Percentiles rank a stretch among this genome's conserved stretches.
Conservation (phyloP, 768 basidiomycete species). For the Hysterangium stoloniferum region DNA sequence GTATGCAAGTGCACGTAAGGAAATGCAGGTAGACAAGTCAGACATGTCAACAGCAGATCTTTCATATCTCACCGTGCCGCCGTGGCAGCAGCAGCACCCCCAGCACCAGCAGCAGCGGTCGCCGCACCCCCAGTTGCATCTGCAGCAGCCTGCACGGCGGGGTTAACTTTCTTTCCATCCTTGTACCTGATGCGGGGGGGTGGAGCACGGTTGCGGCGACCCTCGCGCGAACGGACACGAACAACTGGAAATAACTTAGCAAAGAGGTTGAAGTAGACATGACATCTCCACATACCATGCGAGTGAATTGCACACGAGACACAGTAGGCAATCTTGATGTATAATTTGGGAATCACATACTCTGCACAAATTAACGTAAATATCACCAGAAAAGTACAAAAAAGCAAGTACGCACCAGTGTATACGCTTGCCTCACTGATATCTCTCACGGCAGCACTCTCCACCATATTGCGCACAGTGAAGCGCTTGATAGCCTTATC, state of each 20-base stretch:
- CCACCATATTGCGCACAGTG: constrained; percentile 99
- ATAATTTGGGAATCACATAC: constrained; percentile 93
- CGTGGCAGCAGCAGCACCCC: not conserved
- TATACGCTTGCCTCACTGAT: constrained; percentile 95
- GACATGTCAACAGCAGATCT: too few relatives aligned
- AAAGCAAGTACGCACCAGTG: constrained; percentile 48
- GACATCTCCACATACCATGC: constrained; percentile 57
- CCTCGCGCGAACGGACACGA: constrained; percentile 93
- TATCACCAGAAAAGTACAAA: not conserved
- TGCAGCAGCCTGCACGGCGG: constrained; percentile 89
- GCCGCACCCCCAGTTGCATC: constrained; percentile 61
- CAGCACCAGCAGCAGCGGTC: constrained; percentile 2
- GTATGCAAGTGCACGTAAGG: too few relatives aligned
- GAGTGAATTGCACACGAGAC: constrained; percentile 99
- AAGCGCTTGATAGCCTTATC: constrained; percentile 99
- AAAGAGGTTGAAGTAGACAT: not conserved
- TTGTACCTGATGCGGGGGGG: constrained; percentile 95
- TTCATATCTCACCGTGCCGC: too few relatives aligned
- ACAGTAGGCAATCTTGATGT: constrained; percentile 98
- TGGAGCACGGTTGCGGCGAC: constrained; percentile 94
- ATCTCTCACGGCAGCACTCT: constrained; percentile 96
- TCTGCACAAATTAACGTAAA: constrained; percentile 52
- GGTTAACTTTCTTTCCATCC: constrained; percentile 93
- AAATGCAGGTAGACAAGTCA: too few relatives aligned
- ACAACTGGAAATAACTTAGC: constrained; percentile 55